Evolutionary conservation across 2,329 filamentous ascomycete genomes (phyloP).

Genomic region (Penicillium sp.): DNA sequence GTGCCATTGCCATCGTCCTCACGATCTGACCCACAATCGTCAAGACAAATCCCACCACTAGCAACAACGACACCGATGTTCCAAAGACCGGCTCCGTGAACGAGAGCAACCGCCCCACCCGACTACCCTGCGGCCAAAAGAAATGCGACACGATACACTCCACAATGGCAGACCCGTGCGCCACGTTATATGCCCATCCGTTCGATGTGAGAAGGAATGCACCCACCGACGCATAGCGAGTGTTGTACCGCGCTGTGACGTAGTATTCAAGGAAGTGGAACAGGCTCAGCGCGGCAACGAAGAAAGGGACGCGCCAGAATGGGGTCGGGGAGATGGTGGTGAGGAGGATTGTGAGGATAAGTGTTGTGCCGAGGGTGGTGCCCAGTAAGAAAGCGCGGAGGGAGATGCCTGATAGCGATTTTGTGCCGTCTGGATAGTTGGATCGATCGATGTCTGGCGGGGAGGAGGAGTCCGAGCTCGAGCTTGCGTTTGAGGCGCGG

Average conservation of each 20-base stretch:
- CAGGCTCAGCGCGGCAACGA: slow-evolving; percentile 65
- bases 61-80: slow-evolving; percentile 37
- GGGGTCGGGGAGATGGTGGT: slow-evolving; percentile 40
- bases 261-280: slow-evolving; percentile 99
- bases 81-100: slow-evolving; percentile 45
- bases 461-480: slow-evolving; percentile 12
- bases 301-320: slow-evolving; percentile 65
- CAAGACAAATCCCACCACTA: slow-evolving; percentile 65
- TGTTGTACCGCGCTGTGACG: slow-evolving; percentile 85
- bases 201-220: slow-evolving; percentile 87
- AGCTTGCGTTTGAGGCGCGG: slow-evolving; percentile 9
- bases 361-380: slow-evolving; percentile 46
- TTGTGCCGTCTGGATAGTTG: slow-evolving; percentile 47
- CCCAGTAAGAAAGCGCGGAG: slow-evolving; percentile 54
- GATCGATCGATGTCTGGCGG: slow-evolving; percentile 35
- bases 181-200: slow-evolving; percentile 81
- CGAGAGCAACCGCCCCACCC: slow-evolving; percentile 53
- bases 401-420: slow-evolving; percentile 53
- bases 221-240: slow-evolving; percentile 70
- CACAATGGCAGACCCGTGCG: slow-evolving; percentile 74
- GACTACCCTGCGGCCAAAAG: slow-evolving; percentile 31
- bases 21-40: slow-evolving; percentile 74
- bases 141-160: slow-evolving; percentile 65
- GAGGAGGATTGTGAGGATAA: slow-evolving; percentile 38
- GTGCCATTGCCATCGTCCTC: slow-evolving; percentile 83